Evolutionary conservation across 2,329 filamentous ascomycete species (phyloP), one percentile per base, ranked within the genome.

Genomic region (Pseudogymnoascus sp.): DNA sequence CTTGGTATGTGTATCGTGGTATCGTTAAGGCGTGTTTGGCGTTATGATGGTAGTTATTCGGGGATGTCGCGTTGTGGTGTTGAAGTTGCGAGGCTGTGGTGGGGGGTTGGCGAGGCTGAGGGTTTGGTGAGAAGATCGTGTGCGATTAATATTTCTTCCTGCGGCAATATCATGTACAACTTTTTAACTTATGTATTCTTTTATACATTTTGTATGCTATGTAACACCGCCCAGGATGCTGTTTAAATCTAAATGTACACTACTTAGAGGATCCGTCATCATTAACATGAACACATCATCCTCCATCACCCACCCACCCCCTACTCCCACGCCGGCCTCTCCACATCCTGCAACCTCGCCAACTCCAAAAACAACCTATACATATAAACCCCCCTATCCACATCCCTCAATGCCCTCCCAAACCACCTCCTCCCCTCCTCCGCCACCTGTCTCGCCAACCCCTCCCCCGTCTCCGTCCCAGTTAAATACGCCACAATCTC

Each of bases 311-410:
- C 28, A 8, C 28, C n/a, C 42, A 47, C 42, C n/a, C 42, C 21
- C 42, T 53, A 53, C n/a, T 47, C 42, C 47, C 47, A 53, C 4
- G 7, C 10, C 14, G 8, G 12, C 25, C 47, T 53, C 14, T 53
- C 25, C 21, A 14, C 21, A 38, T 83, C 82, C 40, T 76, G 74
- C 11, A 87, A 69, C 16, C 84, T 76, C 5, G 79, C 85, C 66
- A 87, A 88, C 74, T 88, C 86, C 33, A 88, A 75, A 62, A 88
- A 73, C 67, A 92, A 70, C 47, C 88, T 77, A 62, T 87, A 76
- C 7, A 85, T 80, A 71, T 92, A 92, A 7, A 91, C 79, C 69
- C 85, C 81, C 87, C 91, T 90, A 70, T 91, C 88, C 69, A 90
- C 87, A 68, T 80, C 82, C 64, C 89, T 77, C 25, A 91, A 75